Base-by-base conservation (phyloP, 345 rosid species). In the Linum lewisii region DNA sequence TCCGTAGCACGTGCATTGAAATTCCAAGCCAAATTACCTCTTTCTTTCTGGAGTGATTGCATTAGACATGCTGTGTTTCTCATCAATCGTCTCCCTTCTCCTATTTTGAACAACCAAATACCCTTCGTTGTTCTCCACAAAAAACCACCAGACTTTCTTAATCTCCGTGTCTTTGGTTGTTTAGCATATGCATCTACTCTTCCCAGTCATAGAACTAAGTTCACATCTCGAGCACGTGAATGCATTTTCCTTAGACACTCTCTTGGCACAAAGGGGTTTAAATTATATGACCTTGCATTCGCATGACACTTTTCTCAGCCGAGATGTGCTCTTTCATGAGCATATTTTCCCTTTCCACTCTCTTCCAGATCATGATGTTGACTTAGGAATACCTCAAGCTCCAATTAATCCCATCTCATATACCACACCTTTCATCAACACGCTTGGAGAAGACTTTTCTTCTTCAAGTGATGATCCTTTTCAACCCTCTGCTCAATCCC, bases 131-230 rank as follows among this genome's bases (percentile, higher is more conserved):
- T 24, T 10, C 29, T 61, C 5, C 21, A 26, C 14, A 52, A 11
- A 5, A 2, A 20, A 2, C 47, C 21, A 0, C 26, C 42, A 7
- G 21, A 21, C 19, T 7, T 24, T 2, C n/a, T 11, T 11, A 5
- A 49, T 15, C 21, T 51, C 4, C 6, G 8, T 16, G 65, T 62
- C 0, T 62, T 62, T 62, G 65, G 58, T 10, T 51, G 26, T 21
- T n/a, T 62, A 18, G 51, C 45, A 6, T 62, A 49, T 52, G 58
- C 19, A 18, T 51, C 47, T 5, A 62, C 58, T 2, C 19, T 50
- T 13, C 6, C n/a, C 14, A 24, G 52, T 51, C n/a, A 6, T 19
- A 25, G 20, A 15, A 51, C 58, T 24, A 52, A 32, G 16, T 51
- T 62, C 52, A 25, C 51, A 26, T 7, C 0, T 36, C 0, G 50